A percentile compares a stretch with the other conserved stretches of the same genome.
These are phyloP conservation scores for Tephrocybe sp. DNA, from an alignment of 768 basidiomycete genomes.

Conservation along the genomic window DNA sequence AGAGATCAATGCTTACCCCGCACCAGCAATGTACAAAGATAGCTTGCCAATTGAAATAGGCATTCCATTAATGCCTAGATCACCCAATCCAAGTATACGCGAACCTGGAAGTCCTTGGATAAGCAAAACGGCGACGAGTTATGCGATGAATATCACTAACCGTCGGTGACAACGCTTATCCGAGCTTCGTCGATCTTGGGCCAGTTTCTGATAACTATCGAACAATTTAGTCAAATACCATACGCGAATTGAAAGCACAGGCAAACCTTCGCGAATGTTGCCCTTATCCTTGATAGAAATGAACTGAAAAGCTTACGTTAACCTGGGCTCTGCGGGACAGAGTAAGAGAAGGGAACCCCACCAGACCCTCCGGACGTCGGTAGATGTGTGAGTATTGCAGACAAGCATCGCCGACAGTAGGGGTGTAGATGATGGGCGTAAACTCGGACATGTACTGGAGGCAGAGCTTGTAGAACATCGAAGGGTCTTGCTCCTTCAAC, in stretches of 20 bases:
- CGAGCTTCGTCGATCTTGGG: slow-evolving; percentile 71
- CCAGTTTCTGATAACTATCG: slow-evolving; percentile 66
- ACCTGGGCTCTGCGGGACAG: slow-evolving; percentile 6
- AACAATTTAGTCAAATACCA: not conserved
- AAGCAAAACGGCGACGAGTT: slow-evolving; percentile 15
- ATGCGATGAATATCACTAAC: slow-evolving; percentile 32
- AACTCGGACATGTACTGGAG: slow-evolving; percentile 66
- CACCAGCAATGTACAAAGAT: slow-evolving; percentile 85
- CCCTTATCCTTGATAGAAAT: slow-evolving; percentile 85
- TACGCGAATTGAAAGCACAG: not conserved
- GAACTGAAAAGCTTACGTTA: slow-evolving; percentile 40
- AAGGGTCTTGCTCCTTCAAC: slow-evolving; percentile 68
- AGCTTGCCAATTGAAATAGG: slow-evolving; percentile 92
- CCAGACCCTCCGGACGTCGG: slow-evolving; percentile 69
- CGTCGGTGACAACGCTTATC: slow-evolving; percentile 92
- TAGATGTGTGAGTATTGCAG: slow-evolving; percentile 79
- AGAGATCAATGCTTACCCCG: slow-evolving; percentile 53
- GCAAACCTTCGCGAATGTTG: slow-evolving; percentile 53
- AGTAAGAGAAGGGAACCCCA: slow-evolving; percentile 30
- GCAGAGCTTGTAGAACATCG: slow-evolving; percentile 78
- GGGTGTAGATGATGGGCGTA: slow-evolving; percentile 86
- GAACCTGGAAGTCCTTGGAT: slow-evolving; percentile 47
- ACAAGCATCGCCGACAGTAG: slow-evolving; percentile 90
- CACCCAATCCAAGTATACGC: slow-evolving; percentile 86
- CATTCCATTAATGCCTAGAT: slow-evolving; percentile 82